phyloP scores from a whole-genome alignment of 73 alveolate species.

The Tetrahymena malaccensis region DNA sequence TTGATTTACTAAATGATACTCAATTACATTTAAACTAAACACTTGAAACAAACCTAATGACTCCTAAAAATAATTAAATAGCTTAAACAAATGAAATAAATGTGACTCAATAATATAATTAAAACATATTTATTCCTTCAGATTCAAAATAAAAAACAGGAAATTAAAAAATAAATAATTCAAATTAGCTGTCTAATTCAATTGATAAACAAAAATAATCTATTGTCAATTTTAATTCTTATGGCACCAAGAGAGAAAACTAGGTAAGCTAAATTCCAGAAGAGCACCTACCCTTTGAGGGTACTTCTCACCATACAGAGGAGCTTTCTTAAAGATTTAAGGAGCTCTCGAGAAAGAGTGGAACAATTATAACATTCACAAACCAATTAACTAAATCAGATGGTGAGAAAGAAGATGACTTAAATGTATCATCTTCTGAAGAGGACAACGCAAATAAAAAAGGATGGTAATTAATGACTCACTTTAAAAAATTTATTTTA shows the following conservation, averaged over 20 bases:
- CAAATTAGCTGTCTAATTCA: too few species aligned
- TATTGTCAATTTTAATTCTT: not conserved
- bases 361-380: not conserved
- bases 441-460: not conserved
- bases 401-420: not conserved
- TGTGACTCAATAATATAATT: not conserved
- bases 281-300: not conserved
- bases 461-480: not conserved
- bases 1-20: not conserved
- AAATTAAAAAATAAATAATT: too few species aligned
- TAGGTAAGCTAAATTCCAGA: not conserved
- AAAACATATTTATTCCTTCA: not conserved
- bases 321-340: not conserved
- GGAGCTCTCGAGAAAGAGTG: not conserved
- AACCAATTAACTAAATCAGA: not conserved
- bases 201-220: not conserved
- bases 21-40: not conserved
- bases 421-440: not conserved
- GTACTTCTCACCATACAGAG: not conserved
- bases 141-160: not conserved
- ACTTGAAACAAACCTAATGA: not conserved
- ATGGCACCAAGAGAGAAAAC: not conserved
- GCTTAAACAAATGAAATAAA: not conserved
- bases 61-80: not conserved
- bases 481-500: too few species aligned